A percentile compares a stretch with the other conserved stretches of the same genome.
These are phyloP conservation scores for Auriscalpium vulgare DNA, from an alignment of 768 basidiomycete species.

Conservation along the genomic window DNA sequence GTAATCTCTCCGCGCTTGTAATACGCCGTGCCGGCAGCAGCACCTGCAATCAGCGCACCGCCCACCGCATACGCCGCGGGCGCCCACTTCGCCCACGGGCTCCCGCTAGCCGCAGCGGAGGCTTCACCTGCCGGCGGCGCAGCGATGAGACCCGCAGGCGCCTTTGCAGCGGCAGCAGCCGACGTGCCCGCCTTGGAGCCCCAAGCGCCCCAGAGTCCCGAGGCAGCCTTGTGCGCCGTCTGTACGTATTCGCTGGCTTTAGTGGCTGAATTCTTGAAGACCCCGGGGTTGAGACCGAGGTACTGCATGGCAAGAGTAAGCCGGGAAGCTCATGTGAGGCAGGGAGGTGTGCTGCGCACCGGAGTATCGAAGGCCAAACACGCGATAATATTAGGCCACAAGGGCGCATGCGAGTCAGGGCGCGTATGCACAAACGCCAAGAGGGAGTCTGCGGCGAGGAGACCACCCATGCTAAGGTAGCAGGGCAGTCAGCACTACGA, in stretches of 20 bases:
- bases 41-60: constrained; percentile 69
- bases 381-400: constrained; percentile 88
- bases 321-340: too few species aligned
- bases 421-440: constrained; percentile 62
- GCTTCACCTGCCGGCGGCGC: constrained; percentile 4
- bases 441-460: constrained; percentile 80
- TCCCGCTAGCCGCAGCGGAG: constrained; percentile 9
- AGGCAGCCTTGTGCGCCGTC: constrained; percentile 54
- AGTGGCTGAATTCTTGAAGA: constrained; percentile 78
- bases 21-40: constrained; percentile 79
- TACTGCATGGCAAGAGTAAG: constrained; percentile 40
- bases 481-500: neutral
- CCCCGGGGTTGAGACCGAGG: constrained; percentile 76
- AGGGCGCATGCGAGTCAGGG: constrained; percentile 52
- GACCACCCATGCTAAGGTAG: constrained; percentile 75
- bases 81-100: constrained; percentile 58
- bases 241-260: constrained; percentile 67
- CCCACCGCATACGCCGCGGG: constrained; percentile 66
- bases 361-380: constrained; percentile 88
- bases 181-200: constrained; percentile 26
- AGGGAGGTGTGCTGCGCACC: constrained; percentile 34
- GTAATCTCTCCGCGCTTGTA: constrained; percentile 71
- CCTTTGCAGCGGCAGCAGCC: constrained; percentile 25
- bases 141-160: constrained; percentile 16
- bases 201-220: constrained; percentile 52